Evolutionary conservation across 78 protist genomes (phyloP), one percentile per base, ranked within the genome.

Genomic region (Planoprotostelium fungivorum): DNA sequence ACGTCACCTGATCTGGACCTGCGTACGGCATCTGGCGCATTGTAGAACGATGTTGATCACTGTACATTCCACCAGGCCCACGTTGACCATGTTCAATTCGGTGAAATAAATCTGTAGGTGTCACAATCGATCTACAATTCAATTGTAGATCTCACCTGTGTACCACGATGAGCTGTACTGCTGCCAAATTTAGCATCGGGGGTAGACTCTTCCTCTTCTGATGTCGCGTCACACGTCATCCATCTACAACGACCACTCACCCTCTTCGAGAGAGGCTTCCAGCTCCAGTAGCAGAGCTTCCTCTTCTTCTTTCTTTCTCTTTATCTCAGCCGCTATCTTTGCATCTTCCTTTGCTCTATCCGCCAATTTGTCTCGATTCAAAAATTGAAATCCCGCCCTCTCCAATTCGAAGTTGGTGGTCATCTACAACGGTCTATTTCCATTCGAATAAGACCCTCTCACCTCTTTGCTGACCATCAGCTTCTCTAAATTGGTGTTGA

Each of bases 11-110:
- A 35, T 29, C n/a, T 87, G 63, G 29, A 36, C 88, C n/a, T 87
- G 88, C 25, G 31, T 29, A 5, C 31, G 1, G 88, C 88, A 87
- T 37, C 88, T 37, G 10, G 88, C 29, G 37, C 88, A 87, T 16
- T 1, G 31, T 5, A 87, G 16, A n/a, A 87, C 88, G 63, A 87
- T 37, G 39, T 37, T 16, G 34, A 87, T 28, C 28, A 1, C 88
- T 5, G 63, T 29, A 9, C 88, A 87, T 36, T 29, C 25, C 28
- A 87, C 35, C 10, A 87, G 23, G 23, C 88, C 88, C 25, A 87
- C n/a, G 73, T 51, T 51, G 16, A 5, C 73, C 73, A 51, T 5
- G 5, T 51, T 51, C 73, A 51, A 25, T 51, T 51, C 73, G 31
- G 31, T 16, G 73, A 51, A 51, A 51, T 51, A 51, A 16, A 51